Evolutionary conservation across 1,139 yeast species (phyloP).

Genomic region (Scheffersomyces stambukii): DNA sequence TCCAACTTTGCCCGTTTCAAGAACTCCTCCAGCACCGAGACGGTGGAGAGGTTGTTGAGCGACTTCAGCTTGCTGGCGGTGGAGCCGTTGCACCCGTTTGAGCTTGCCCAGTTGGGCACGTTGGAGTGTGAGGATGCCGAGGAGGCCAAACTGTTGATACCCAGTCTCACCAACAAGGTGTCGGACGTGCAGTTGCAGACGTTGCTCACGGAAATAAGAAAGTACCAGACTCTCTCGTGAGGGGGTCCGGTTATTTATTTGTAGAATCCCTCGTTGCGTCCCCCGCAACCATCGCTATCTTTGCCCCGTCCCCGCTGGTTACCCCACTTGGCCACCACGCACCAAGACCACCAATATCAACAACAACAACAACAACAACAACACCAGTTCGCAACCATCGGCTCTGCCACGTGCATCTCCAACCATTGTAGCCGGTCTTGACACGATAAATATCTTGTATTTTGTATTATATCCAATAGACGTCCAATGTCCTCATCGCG

Average conservation of each 20-base stretch:
- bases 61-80: conserved; percentile 56
- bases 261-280: background rate
- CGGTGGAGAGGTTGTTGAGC: conserved; percentile 82
- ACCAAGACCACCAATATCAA: too few species aligned
- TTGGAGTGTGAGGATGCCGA: conserved; percentile 95
- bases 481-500: too few species aligned
- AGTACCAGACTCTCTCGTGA: conserved; percentile 46
- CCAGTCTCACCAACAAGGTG: conserved; percentile 77
- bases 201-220: conserved; percentile 78
- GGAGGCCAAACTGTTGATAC: conserved; percentile 92
- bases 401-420: too few species aligned
- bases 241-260: too few species aligned
- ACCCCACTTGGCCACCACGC: too few species aligned
- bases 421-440: too few species aligned
- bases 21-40: conserved; percentile 88
- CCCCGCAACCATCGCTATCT: background rate
- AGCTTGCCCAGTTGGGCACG: conserved; percentile 90
- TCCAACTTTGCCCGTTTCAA: conserved; percentile 85
- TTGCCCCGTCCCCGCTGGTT: too few species aligned
- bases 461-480: too few species aligned
- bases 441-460: too few species aligned
- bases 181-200: conserved; percentile 85
- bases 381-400: background rate
- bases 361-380: background rate
- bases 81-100: conserved; percentile 85